Percentiles rank a stretch among this genome's conserved stretches.
Conservation (phyloP, 1,284 basidiomycete species). For the Mixia osmundae region DNA sequence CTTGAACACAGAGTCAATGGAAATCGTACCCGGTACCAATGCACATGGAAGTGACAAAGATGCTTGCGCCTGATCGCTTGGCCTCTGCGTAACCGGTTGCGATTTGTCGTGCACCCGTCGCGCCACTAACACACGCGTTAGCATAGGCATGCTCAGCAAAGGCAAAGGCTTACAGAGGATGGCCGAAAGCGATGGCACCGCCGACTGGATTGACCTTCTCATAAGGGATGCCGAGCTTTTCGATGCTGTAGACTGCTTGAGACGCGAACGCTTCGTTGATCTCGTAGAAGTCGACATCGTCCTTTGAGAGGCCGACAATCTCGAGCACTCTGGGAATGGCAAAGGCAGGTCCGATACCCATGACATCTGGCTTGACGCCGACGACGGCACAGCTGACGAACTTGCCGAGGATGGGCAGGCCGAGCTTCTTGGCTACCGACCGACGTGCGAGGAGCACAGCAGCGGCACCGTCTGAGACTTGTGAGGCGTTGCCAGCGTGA, state of each 20-base stretch:
- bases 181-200: constrained; percentile 29
- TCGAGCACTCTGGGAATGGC: constrained; percentile 68
- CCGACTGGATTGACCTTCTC: constrained; percentile 28
- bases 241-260: constrained; percentile 33
- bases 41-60: constrained; percentile 65
- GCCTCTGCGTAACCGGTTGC: constrained; percentile 62
- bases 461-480: constrained; percentile 92
- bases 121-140: constrained; percentile 20
- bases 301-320: constrained; percentile 39
- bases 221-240: constrained; percentile 23
- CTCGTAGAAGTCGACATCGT: constrained; percentile 78
- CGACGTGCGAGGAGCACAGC: constrained; percentile 75
- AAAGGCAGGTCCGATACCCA: constrained; percentile 49
- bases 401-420: constrained; percentile 79
- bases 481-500: constrained; percentile 48
- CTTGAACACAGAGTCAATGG: background rate
- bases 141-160: background rate
- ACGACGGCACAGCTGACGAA: constrained; percentile 53
- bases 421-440: constrained; percentile 63
- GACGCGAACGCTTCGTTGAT: constrained; percentile 44
- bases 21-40: constrained; percentile 39
- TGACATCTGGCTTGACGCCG: constrained; percentile 29
- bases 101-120: constrained; percentile 58
- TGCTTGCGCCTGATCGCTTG: constrained; percentile 38
- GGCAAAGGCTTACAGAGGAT: constrained; percentile 37